Evolutionary conservation across 228 moss, liverwort and hornwort species (phyloP), one percentile per base, ranked within the genome.

Genomic region (Sphagnum fallax): DNA sequence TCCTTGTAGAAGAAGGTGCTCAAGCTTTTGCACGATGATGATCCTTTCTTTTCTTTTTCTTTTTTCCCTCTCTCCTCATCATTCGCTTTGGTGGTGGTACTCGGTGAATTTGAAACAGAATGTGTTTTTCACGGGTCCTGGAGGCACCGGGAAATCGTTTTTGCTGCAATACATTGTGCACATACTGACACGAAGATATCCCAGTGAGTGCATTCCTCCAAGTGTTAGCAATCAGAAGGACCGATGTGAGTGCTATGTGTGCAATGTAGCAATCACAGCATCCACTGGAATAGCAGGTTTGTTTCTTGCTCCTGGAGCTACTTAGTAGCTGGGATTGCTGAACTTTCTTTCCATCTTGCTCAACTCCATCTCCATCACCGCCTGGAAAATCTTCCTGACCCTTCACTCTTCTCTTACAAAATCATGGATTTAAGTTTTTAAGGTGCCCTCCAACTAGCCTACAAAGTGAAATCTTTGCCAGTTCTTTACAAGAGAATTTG

Each of bases 261-360:
- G 93, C 82, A 87, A 77, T 48, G 87, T 91, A 76, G 89, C 89
- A 60, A 78, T 94, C 52, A 91, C 85, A 52, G 91, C 93, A 64
- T 78, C 93, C 62, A 91, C 87, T 49, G 89, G 91, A 66, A 89
- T 93, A 68, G 91, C 93, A 68, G 87, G 90, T 93, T 67, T 74
- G 32, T 32, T 32, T 32, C 32, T 32, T 32, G 32, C 32, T 32
- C 32, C 32, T 32, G 32, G 32, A 1, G 1, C 32, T 32, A 32
- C 2, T 2, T 32, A 32, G 32, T 32, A 32, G 32, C 32, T 32
- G 32, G 32, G 32, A 2, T 32, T 32, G 32, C 32, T 32, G 32
- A 32, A 32, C 32, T 32, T 32, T 32, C 32, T 32, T 32, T 32
- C 32, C 32, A 32, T 32, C 32, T 32, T 32, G 32, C 32, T 32